phyloP scores from a whole-genome alignment of 75 land plant species.

The Isoetes taiwanensis region DNA sequence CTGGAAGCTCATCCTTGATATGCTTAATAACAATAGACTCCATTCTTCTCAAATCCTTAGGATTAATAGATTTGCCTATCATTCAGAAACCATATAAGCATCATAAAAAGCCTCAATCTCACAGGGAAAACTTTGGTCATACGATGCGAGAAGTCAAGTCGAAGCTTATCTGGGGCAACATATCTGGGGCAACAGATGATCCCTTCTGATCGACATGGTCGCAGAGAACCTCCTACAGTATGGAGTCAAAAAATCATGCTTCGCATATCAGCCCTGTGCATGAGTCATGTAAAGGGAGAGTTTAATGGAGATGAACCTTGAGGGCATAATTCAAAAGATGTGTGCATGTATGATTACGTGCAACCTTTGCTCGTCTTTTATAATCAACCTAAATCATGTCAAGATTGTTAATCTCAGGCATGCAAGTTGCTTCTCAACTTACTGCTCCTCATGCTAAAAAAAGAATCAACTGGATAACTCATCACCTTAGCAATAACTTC shows the following conservation, averaged over 20 bases:
- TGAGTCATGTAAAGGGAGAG: not conserved
- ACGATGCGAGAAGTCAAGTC: constrained; percentile 98
- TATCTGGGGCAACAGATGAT: constrained; percentile 88
- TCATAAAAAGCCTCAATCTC: too few species aligned
- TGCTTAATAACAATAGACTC: constrained; percentile 79
- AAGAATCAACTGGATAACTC: too few species aligned
- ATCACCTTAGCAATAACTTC: too few species aligned
- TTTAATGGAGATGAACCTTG: constrained; percentile 34
- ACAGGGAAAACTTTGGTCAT: too few species aligned
- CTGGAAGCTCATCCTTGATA: constrained; percentile 65
- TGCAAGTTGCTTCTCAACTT: too few species aligned
- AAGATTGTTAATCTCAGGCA: too few species aligned
- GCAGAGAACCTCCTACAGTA: constrained; percentile 73
- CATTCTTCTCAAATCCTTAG: constrained; percentile 60
- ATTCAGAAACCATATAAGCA: too few species aligned
- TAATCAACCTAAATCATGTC: constrained; percentile 98
- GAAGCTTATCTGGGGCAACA: constrained; percentile 78
- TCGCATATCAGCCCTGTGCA: constrained; percentile 5
- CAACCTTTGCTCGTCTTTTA: constrained; percentile 56
- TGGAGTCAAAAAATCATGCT: too few species aligned
- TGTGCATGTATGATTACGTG: constrained; percentile 96
- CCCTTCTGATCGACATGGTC: constrained; percentile 95
- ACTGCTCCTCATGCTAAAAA: too few species aligned
- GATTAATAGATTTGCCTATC: constrained; percentile 73
- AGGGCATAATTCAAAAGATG: constrained; percentile 93